Evolutionary conservation across 345 rosid species (phyloP), one percentile per base, ranked within the genome.

Genomic region (Excoecaria agallocha): DNA sequence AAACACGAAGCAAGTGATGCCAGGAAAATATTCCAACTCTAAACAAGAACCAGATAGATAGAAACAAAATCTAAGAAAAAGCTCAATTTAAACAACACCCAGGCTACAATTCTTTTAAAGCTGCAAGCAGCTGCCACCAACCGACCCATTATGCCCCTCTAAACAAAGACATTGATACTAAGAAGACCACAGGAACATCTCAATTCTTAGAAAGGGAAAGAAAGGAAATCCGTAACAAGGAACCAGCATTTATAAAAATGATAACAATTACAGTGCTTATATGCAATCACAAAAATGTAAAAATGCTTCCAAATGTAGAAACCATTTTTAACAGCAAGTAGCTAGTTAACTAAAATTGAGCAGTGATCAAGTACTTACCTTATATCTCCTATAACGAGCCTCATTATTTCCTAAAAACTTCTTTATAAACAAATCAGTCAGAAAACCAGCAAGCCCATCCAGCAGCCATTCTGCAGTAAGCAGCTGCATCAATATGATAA

Each of bases 381-480:
- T 95, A 84, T 86, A 95, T 86, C 99, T 85, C 61, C 97, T 85
- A 75, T 90, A 95, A 10, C 96, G 85, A 54, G 94, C 98, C 86
- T 95, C 99, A 69, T 95, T 95, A 78, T 95, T 93, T 81, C 99
- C 99, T 78, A 95, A 87, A 82, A 89, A 89, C 77, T 87, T 91
- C 88, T 95, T 95, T 82, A 89, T 87, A 74, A 87, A 95, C 81
- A 88, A 84, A 86, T 95, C 99, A 0, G 93, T 90, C 75, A 95
- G 82, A 85, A 89, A 95, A 68, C 93, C 95, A 77, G 99, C 93
- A 75, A 95, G 96, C 58, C 98, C 99, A 79, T 95, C 98, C 82
- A 95, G 85, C 79, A 95, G 88, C 99, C 99, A 95, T 73, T 90
- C 99, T 95, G 64, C 66, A 77, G 20, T 55, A 73, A 73, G 66